Conservation (phyloP, 805 yeast genomes). For the Yarrowia deformans region DNA sequence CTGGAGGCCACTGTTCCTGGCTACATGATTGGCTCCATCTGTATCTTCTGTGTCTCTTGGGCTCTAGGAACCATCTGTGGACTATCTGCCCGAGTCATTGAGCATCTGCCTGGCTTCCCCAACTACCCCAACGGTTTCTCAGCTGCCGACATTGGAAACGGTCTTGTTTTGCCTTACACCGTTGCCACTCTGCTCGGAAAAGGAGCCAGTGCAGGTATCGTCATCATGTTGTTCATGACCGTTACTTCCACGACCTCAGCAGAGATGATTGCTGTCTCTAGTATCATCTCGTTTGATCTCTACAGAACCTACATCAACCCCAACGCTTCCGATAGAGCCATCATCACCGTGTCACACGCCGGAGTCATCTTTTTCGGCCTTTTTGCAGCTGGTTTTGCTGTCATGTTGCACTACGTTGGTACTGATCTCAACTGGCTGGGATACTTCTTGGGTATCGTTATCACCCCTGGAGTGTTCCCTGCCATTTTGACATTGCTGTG, state of each 20-base stretch:
- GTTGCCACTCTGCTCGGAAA: conserved; percentile 82
- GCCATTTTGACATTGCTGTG: conserved; percentile 62
- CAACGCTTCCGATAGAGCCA: conserved; percentile 54
- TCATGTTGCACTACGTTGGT: conserved; percentile 80
- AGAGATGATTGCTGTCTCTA: conserved; percentile 54
- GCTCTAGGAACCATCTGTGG: conserved; percentile 50
- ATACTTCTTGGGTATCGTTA: conserved; percentile 73
- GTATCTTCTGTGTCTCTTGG: conserved; percentile 57
- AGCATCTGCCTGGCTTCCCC: conserved; percentile 73
- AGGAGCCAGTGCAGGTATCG: conserved; percentile 82
- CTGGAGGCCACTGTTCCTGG: conserved; percentile 55
- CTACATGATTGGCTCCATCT: conserved; percentile 57
- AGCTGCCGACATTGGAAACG: conserved; percentile 72
- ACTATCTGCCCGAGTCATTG: conserved; percentile 59
- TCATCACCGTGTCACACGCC: conserved; percentile 55
- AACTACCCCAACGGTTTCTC: conserved; percentile 74
- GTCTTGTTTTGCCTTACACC: conserved; percentile 67
- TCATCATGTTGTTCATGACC: conserved; percentile 53
- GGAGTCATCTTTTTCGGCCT: conserved; percentile 54
- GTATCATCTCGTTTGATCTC: conserved; percentile 57
- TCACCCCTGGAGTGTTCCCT: conserved; percentile 51
- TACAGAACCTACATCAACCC: conserved; percentile 56
- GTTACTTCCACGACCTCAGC: conserved; percentile 56
- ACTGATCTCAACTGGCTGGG: conserved; percentile 78
- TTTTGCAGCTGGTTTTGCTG: conserved; percentile 77